Conservation (phyloP, 805 yeast genomes). For the Yamadazyma insecticola region DNA sequence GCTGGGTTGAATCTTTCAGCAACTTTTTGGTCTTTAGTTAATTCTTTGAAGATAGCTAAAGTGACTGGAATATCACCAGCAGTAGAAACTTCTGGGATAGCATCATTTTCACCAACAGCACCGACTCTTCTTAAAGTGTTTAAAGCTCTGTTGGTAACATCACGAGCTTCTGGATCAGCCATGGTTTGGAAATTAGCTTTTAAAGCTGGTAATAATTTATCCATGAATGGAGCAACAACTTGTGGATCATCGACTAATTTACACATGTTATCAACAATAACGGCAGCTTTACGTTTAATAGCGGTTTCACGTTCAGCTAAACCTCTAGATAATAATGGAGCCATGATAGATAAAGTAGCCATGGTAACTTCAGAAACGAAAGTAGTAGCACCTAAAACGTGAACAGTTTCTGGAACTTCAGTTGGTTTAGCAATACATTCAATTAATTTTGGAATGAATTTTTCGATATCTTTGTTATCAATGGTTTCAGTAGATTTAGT, state of each 20-base stretch:
- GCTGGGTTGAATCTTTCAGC: conserved; percentile 75
- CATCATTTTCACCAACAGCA: conserved; percentile 86
- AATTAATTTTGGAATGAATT: conserved; percentile 97
- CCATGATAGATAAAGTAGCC: conserved; percentile 99
- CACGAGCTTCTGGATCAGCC: conserved; percentile 99
- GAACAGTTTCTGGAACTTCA: conserved; percentile 98
- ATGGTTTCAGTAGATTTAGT: conserved; percentile 95
- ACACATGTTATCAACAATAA: conserved; percentile 99
- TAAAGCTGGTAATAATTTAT: conserved; percentile 92
- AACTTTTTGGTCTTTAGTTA: conserved; percentile 63
- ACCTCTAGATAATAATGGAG: conserved; percentile 98
- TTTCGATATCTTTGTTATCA: conserved; percentile 99
- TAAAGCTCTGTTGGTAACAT: conserved; percentile 94
- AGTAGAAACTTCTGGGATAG: conserved; percentile 93
- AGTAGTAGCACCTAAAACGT: conserved; percentile 98
- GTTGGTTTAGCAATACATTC: conserved; percentile 95
- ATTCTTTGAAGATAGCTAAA: conserved; percentile 70
- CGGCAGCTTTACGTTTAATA: conserved; percentile 99
- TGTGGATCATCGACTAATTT: conserved; percentile 99
- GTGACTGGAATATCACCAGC: conserved; percentile 97
- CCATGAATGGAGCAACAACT: conserved; percentile 99
- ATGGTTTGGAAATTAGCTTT: conserved; percentile 90
- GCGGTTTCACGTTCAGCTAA: conserved; percentile 99
- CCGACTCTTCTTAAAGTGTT: conserved; percentile 98
- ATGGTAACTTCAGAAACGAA: conserved; percentile 99